These are phyloP conservation scores for Penicillium coprophilum DNA, from an alignment of 495 filamentous ascomycete genomes.

Conservation along the genomic window DNA sequence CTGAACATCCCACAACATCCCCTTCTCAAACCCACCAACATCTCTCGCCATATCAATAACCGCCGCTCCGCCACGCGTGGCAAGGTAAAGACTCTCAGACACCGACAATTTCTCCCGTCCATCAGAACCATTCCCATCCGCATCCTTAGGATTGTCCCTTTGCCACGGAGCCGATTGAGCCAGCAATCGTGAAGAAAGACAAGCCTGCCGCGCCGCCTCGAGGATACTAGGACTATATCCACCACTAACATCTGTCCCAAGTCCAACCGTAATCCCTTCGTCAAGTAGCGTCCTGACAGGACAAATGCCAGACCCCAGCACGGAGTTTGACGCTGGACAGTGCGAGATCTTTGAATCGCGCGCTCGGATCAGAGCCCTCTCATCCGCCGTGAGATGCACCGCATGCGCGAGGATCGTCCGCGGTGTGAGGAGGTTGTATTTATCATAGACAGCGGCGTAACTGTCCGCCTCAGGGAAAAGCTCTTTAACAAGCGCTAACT, in stretches of 20 bases:
- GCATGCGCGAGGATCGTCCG: constrained; percentile 86
- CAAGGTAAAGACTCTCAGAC: constrained; percentile 86
- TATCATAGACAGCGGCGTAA: constrained; percentile 83
- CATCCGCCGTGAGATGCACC: constrained; percentile 66
- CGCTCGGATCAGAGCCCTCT: constrained; percentile 59
- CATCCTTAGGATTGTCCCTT: neutral
- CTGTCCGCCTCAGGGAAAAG: constrained; percentile 63
- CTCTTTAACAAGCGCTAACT: constrained; percentile 65
- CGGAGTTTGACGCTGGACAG: constrained; percentile 83
- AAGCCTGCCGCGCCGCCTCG: constrained; percentile 74
- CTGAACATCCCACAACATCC: constrained; percentile 91
- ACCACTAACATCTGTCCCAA: constrained; percentile 88
- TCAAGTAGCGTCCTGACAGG: constrained; percentile 72
- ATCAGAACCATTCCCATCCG: constrained; percentile 7
- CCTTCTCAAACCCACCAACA: constrained; percentile 76
- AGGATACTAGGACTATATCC: constrained; percentile 79
- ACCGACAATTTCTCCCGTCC: constrained; percentile 61
- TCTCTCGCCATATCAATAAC: constrained; percentile 67
- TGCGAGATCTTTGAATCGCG: constrained; percentile 70
- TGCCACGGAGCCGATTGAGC: constrained; percentile 15
- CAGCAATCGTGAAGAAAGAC: constrained; percentile 64
- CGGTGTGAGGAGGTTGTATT: constrained; percentile 61
- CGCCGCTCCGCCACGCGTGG: constrained; percentile 75
- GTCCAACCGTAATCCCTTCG: constrained; percentile 70
- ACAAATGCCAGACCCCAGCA: constrained; percentile 71